Conservation (phyloP, 2,329 filamentous ascomycete species). For the Raffaelea ambrosiae region DNA sequence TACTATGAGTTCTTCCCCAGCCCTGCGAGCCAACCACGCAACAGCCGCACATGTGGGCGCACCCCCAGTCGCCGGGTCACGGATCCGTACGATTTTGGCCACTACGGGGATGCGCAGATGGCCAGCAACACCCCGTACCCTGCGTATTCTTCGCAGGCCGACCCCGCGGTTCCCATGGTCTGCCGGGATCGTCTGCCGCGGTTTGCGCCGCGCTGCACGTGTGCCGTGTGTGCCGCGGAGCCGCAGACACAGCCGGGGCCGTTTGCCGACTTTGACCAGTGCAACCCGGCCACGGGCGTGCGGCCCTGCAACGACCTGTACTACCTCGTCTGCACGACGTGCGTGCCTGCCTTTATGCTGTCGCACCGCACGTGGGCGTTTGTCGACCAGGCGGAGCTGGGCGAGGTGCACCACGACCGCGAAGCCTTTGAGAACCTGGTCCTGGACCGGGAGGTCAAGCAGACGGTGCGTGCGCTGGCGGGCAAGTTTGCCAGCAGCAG, state of each 20-base stretch:
- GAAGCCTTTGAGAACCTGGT: constrained; percentile 43
- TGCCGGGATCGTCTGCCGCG: no score
- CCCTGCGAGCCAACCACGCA: no score
- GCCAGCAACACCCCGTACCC: no score
- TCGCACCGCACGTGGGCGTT: constrained; percentile 35
- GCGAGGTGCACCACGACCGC: constrained; percentile 31
- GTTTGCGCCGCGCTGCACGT: constrained; percentile 13
- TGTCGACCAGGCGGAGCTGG: constrained; percentile 29
- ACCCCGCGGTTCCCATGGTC: no score
- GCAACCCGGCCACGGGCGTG: constrained; percentile 25
- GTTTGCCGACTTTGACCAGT: constrained; percentile 31
- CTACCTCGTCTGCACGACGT: constrained; percentile 31
- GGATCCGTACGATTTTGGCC: no score
- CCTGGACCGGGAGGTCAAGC: constrained; percentile 38
- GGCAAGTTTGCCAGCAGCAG: constrained; percentile 36
- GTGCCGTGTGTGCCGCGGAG: constrained; percentile 22
- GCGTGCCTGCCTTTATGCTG: constrained; percentile 38
- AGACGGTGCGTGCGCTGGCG: constrained; percentile 37
- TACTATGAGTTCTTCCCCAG: no score
- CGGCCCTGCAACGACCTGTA: constrained; percentile 34
- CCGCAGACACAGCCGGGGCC: constrained; percentile 18
- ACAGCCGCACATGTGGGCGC: no score
- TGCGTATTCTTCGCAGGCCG: no score
- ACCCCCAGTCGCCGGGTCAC: no score
- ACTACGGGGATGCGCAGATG: no score